phyloP scores from a whole-genome alignment of 2,329 filamentous ascomycete genomes.

The Apiospora hydei region DNA sequence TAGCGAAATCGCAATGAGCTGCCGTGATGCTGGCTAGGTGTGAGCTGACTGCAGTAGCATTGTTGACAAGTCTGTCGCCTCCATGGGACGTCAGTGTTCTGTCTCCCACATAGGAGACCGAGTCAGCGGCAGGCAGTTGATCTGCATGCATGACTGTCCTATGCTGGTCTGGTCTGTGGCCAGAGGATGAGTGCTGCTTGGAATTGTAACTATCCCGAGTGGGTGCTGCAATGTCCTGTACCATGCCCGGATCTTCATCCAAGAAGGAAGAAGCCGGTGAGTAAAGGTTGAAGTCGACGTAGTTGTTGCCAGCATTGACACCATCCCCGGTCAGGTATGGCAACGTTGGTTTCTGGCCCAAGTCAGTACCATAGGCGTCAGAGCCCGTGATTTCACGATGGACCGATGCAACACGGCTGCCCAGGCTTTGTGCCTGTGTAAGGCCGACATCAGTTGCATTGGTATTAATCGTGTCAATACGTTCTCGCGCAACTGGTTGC shows the following conservation, averaged over 20 bases:
- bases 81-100: background rate
- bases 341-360: constrained; percentile 37
- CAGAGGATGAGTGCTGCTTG: background rate
- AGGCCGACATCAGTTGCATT: background rate
- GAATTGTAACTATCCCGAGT: background rate
- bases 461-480: constrained; percentile 23
- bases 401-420: background rate
- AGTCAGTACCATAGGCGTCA: background rate
- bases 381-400: background rate
- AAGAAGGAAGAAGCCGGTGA: constrained; percentile 55
- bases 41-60: background rate
- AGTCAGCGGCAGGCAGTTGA: background rate
- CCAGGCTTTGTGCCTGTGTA: background rate
- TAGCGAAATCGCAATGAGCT: background rate
- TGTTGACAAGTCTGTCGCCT: background rate
- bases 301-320: constrained; percentile 50
- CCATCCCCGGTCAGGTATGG: constrained; percentile 50
- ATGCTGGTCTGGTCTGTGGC: background rate
- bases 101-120: background rate
- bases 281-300: constrained; percentile 64
- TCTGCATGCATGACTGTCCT: background rate
- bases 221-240: constrained; percentile 35
- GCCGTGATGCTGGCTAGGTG: background rate
- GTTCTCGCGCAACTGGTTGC: constrained; percentile 25
- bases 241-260: constrained; percentile 53